Conservation (phyloP, 768 basidiomycete genomes). For the Rhizopogon vulgaris region DNA sequence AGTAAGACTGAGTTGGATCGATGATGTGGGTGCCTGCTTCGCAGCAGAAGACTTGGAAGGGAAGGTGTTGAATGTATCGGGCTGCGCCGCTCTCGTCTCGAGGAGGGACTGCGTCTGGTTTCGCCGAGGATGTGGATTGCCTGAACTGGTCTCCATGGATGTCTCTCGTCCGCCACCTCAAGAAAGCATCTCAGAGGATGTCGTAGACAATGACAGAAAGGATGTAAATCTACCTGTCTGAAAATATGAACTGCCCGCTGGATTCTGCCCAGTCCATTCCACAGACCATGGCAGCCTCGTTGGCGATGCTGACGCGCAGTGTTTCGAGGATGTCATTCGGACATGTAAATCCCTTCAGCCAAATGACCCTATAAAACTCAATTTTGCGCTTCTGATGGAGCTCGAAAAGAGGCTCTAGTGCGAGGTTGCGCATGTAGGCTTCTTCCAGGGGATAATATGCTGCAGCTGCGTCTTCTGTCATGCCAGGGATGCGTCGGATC, state of each 20-base stretch:
- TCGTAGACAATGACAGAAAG: not conserved
- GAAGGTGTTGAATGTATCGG: conserved; percentile 87
- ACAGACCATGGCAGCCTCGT: conserved; percentile 96
- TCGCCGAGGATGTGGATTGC: conserved; percentile 90
- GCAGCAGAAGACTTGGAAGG: conserved; percentile 99
- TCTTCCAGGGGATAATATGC: conserved; percentile 97
- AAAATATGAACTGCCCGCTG: conserved; percentile 96
- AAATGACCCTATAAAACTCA: conserved; percentile 85
- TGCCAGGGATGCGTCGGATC: conserved; percentile 84
- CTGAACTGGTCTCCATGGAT: conserved; percentile 98
- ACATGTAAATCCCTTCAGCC: conserved; percentile 99
- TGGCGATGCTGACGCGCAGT: conserved; percentile 81
- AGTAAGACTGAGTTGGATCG: conserved; percentile 94
- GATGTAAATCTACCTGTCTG: conserved; percentile 65
- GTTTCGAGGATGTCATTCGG: conserved; percentile 97
- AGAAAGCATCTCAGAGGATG: not conserved
- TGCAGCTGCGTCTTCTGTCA: conserved; percentile 83
- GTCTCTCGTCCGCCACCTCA: conserved; percentile 93
- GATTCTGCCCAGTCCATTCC: conserved; percentile 99
- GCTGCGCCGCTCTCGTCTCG: conserved; percentile 76
- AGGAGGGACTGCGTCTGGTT: conserved; percentile 86
- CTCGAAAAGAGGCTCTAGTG: conserved; percentile 84
- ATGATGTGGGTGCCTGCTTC: conserved; percentile 97
- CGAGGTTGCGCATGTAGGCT: conserved; percentile 89
- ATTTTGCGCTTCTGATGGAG: conserved; percentile 70